Conservation (phyloP, 2,329 filamentous ascomycete genomes). For the Sporothrix dimorphospora region DNA sequence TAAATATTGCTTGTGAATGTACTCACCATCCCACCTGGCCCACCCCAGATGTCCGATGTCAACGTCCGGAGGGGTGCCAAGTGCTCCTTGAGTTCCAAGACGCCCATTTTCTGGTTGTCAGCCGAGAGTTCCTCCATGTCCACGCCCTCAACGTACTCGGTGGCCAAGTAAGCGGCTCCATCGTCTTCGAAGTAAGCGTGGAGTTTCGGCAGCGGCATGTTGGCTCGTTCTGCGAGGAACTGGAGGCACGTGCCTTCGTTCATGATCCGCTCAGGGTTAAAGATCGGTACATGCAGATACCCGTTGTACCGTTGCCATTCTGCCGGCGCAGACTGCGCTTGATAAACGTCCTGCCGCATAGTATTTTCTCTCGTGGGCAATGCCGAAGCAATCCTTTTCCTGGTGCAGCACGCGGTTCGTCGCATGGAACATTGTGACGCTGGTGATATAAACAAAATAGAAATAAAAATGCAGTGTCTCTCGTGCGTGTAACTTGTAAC, state of each 20-base stretch:
- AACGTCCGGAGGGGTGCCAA: constrained; percentile 37
- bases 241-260: constrained; percentile 40
- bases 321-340: constrained; percentile 40
- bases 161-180: constrained; percentile 40
- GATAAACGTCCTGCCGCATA: constrained; percentile 18
- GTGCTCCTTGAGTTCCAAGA: constrained; percentile 38
- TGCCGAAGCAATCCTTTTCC: constrained; percentile 27
- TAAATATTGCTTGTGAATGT: too few relatives aligned
- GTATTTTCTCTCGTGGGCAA: constrained; percentile 31
- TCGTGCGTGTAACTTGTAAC: too few relatives aligned
- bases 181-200: constrained; percentile 40
- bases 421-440: constrained; percentile 23
- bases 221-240: constrained; percentile 37
- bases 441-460: too few relatives aligned
- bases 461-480: too few relatives aligned
- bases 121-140: constrained; percentile 38
- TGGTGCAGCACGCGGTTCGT: constrained; percentile 30
- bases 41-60: constrained; percentile 34
- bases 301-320: constrained; percentile 39
- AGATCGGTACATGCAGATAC: constrained; percentile 38
- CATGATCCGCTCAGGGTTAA: constrained; percentile 38
- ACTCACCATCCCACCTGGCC: not conserved
- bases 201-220: constrained; percentile 39
- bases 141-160: constrained; percentile 40
- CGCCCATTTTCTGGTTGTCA: constrained; percentile 37